Evolutionary conservation across 768 basidiomycete genomes (phyloP), one percentile per base, ranked within the genome.

Genomic region (Leccinum truebloodii): DNA sequence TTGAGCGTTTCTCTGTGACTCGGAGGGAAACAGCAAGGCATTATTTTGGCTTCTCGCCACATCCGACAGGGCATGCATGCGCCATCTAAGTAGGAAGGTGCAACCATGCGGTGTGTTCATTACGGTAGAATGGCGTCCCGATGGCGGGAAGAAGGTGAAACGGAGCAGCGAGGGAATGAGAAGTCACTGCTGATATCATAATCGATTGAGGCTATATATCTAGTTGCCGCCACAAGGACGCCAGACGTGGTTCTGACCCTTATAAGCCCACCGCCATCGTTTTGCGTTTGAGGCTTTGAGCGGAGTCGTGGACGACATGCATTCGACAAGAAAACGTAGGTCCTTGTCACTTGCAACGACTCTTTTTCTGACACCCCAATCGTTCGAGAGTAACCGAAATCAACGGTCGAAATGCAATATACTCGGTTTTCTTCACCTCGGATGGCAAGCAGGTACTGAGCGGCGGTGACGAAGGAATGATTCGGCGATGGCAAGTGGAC

Each of bases 401-500:
- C 3, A 8, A 20, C 1, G 4, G 9, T 18, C 24, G 24, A 44
- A 46, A 16, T 6, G 12, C 52, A 22, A 20, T 61, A 41, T 24
- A 13, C 7, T 49, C 52, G 3, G 34, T 61, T 34, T 50, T 30
- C 26, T 59, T 61, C 9, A 14, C 44, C 22, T 35, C 37, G 9
- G 52, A 53, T 20, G 58, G 57, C 10, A 41, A 41, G 14, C 57
- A 61, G 7, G 28, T 59, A n/a, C 20, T 49, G 52, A 51, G 57
- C 26, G 52, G 57, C 6, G 60, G 60, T 2, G 28, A n/a, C 4
- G 60, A 61, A 18, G 60, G 60, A 0, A 14, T 39, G 1, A 35
- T 61, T 20, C 60, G 46, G 16, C 44, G 46, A 26, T 61, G 60
- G 60, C 18, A 7, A 18, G 44, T 61, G 12, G 56, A 39, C 5